Percentiles rank a stretch among this genome's conserved stretches.
phyloP scores from a whole-genome alignment of 805 yeast genomes.

The Metschnikowia dekortorum region DNA sequence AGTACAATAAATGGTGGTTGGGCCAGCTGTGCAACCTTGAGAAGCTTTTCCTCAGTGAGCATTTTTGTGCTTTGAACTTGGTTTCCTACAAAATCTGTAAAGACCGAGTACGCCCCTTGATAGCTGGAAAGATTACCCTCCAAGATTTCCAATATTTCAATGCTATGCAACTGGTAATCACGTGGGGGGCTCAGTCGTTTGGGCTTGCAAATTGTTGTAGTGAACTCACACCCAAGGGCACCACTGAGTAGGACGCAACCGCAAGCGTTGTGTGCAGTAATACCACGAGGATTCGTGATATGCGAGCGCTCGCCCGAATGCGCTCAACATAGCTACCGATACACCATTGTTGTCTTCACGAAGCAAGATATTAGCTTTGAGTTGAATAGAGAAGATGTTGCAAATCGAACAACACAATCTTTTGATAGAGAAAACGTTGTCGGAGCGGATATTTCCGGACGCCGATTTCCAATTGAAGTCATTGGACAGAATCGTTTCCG shows the following conservation, averaged over 20 bases:
- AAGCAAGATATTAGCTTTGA: background rate
- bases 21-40: background rate
- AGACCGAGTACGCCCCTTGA: background rate
- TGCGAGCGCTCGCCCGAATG: slow-evolving; percentile 2
- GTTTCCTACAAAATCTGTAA: background rate
- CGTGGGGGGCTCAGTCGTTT: too few relatives aligned
- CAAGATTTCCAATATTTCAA: too few relatives aligned
- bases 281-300: background rate
- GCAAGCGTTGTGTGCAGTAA: slow-evolving; percentile 1
- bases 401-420: slow-evolving; percentile 82
- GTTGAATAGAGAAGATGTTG: slow-evolving; percentile 48
- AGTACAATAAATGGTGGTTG: background rate
- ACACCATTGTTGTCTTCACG: background rate
- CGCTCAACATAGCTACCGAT: background rate
- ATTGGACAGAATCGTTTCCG: slow-evolving; percentile 85
- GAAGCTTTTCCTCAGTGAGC: background rate
- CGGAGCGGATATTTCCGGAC: slow-evolving; percentile 58
- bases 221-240: background rate
- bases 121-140: too few relatives aligned
- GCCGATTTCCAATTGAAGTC: slow-evolving; percentile 28
- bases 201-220: background rate
- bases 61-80: background rate
- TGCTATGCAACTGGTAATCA: too few relatives aligned
- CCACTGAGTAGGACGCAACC: slow-evolving; percentile 1
- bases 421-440: slow-evolving; percentile 73